Evolutionary conservation across 805 yeast species (phyloP), one percentile per base, ranked within the genome.

Genomic region (Naumovozyma baii): DNA sequence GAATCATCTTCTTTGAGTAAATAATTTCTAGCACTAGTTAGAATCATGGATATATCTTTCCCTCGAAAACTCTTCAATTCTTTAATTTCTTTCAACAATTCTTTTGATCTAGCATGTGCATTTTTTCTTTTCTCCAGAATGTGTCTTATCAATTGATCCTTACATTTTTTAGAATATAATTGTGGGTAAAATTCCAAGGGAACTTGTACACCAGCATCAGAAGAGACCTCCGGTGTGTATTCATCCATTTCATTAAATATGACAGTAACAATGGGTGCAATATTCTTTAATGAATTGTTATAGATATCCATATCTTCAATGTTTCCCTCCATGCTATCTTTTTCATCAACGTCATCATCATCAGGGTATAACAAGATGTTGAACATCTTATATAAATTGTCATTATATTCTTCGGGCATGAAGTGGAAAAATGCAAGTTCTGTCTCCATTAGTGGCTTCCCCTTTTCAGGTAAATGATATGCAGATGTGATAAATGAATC

Each of bases 151-250:
- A 58, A 40, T 32, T 48, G 41, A 15, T 56, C 52, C 36, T 55
- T 59, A 36, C 54, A 48, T 13, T 41, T 39, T 29, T 49, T 49
- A 1, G 59, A 53, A 39, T 60, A 60, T 12, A 60, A 41, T 39
- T 59, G 61, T 2, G 64, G 63, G 34, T 59, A 60, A 36, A 60
- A 60, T 38, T 53, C 51, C 19, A 59, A 35, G 4, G 64, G 63
- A 2, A 60, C 38, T 17, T 57, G 55, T 2, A 59, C 59, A 5
- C 63, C 63, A 12, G 52, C 49, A 5, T 43, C 43, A 4, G 34
- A 33, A 13, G 43, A 31, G 7, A 44, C 45, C 7, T 44, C 38
- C 7, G 54, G 56, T 1, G 51, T 49, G 10, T 47, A 39, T 22
- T 50, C 57, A 34, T 59, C 64, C 47, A 49, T 41, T 38, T 56